Base-by-base conservation (phyloP, 163 green algal species). In the Scenedesmus sp. region DNA sequence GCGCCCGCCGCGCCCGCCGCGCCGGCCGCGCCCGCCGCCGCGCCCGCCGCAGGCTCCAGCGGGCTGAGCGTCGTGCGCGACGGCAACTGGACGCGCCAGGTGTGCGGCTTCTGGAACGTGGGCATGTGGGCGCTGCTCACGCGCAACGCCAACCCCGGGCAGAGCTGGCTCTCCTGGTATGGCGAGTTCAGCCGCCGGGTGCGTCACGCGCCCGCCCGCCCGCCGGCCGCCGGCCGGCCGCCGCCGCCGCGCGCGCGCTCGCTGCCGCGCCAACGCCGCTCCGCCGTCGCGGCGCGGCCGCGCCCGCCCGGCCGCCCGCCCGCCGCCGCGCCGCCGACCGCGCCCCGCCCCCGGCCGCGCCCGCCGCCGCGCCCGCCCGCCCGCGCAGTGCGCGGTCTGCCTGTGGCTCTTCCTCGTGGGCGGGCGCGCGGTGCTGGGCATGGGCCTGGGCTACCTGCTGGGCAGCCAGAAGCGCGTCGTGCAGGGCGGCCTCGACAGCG, bases 91-190 rank as follows among this genome's bases (percentile, higher is more conserved):
- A 77, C 69, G 31, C 53, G 36, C 34, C 54, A 77, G 7, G 34
- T 77, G 3, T 67, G 69, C 28, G 69, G 69, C 53, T 77, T 77
- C 54, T 77, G 69, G 69, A 77, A 67, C 28, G 54, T 77, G 22
- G 36, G 53, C n/a, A 9, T 67, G 6, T 67, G 22, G 33, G 13
- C 28, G 34, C 69, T 77, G 54, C 31, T 77, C n/a, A n/a, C 48
- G 34, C 48, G 69, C 6, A 17, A 13, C 22, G 34, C 62, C 1
- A 13, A 22, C 9, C 31, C 58, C 28, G 17, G 45, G 29, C 26
- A 48, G 58, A 66, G n/a, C 10, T 28, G 24, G 10, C 29, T 34
- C 22, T 22, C 34, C 34, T 20, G 39, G 36, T 31, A 15, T 22
- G 31, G 20, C 11, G 62, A 28, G 20, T 18, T 51, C 6, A 51